phyloP scores from a whole-genome alignment of 345 rosid genomes.

The Euclidium syriacum region DNA sequence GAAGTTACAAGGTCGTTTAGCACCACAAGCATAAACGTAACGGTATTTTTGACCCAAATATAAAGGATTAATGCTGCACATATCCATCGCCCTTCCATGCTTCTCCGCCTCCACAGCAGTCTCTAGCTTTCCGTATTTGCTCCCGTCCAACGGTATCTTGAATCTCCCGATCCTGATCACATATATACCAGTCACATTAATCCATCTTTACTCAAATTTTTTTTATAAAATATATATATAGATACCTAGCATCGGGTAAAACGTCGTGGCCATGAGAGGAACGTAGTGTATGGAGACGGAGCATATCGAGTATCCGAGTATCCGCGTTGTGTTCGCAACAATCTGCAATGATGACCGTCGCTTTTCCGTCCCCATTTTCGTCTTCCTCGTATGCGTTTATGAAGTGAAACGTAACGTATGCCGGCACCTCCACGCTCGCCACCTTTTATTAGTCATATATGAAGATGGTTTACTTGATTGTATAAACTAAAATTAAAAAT shows the following conservation, averaged over 20 bases:
- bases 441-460: constrained; percentile 42
- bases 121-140: constrained; percentile 61
- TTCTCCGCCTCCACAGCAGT: constrained; percentile 81
- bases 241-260: constrained; percentile 80
- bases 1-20: constrained; percentile 88
- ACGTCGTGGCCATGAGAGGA: constrained; percentile 56
- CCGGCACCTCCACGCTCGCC: constrained; percentile 89
- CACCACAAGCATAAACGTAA: constrained; percentile 92
- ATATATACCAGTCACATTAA: background rate
- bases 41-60: constrained; percentile 66
- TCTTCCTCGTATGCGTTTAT: constrained; percentile 88
- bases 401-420: constrained; percentile 84
- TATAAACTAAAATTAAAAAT: too few relatives aligned
- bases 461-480: background rate
- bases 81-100: constrained; percentile 96
- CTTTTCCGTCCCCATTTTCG: constrained; percentile 66
- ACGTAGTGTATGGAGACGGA: constrained; percentile 70
- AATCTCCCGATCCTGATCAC: constrained; percentile 84
- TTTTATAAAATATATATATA: background rate
- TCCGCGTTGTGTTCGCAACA: constrained; percentile 91
- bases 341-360: constrained; percentile 62
- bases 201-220: background rate
- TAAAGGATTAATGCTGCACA: constrained; percentile 89
- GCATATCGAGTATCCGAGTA: constrained; percentile 68
- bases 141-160: constrained; percentile 79